These are phyloP conservation scores for Septoria linicola DNA, from an alignment of 2,329 filamentous ascomycete genomes.

Conservation along the genomic window DNA sequence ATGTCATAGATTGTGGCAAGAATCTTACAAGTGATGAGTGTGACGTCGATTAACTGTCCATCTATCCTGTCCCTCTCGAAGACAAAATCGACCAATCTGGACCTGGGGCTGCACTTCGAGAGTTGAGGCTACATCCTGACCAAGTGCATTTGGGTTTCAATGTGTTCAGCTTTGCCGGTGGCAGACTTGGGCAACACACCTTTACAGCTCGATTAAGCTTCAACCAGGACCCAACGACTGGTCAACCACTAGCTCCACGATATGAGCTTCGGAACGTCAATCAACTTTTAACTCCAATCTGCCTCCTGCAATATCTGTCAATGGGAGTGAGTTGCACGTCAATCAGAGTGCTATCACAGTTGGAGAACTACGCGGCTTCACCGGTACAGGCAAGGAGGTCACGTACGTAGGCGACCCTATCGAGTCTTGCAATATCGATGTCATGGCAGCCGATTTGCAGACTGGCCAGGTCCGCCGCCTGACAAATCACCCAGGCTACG, in stretches of 20 bases:
- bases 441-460: slow-evolving; percentile 44
- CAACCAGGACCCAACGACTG: slow-evolving; percentile 39
- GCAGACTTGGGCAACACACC: slow-evolving; percentile 31
- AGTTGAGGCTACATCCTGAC: slow-evolving; percentile 50
- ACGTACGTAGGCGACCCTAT: slow-evolving; percentile 43
- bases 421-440: slow-evolving; percentile 49
- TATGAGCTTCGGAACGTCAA: slow-evolving; percentile 47
- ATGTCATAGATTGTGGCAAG: slow-evolving; percentile 42
- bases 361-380: slow-evolving; percentile 50
- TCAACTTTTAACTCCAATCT: slow-evolving; percentile 34
- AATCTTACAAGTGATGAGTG: slow-evolving; percentile 41
- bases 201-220: slow-evolving; percentile 46
- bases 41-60: slow-evolving; percentile 39
- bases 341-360: slow-evolving; percentile 39
- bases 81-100: slow-evolving; percentile 35
- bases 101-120: slow-evolving; percentile 40
- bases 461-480: slow-evolving; percentile 46
- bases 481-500: slow-evolving; percentile 48
- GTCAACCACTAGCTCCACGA: slow-evolving; percentile 32
- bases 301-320: slow-evolving; percentile 25
- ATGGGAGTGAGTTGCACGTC: slow-evolving; percentile 34
- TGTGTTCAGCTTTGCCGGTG: slow-evolving; percentile 35
- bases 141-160: slow-evolving; percentile 47
- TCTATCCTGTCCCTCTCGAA: slow-evolving; percentile 47
- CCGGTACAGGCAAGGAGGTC: slow-evolving; percentile 44